These are phyloP conservation scores for Neonothopanus nambi DNA, from an alignment of 1,284 basidiomycete species.

Conservation along the genomic window DNA sequence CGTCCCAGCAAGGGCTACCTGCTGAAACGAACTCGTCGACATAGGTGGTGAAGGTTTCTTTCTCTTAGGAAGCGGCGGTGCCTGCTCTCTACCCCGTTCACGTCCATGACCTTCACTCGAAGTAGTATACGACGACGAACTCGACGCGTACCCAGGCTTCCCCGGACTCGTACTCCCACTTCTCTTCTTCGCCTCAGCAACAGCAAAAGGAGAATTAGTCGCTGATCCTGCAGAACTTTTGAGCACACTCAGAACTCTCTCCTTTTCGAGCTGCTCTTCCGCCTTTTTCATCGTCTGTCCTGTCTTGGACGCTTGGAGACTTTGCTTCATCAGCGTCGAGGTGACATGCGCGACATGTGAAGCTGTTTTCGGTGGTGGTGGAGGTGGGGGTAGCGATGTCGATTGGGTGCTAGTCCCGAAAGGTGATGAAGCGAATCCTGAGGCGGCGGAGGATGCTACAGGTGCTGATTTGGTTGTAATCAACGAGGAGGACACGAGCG, in stretches of 20 bases:
- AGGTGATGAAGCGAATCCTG: conserved; percentile 17
- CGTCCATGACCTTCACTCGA: conserved; percentile 14
- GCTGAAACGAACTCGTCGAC: conserved; percentile 45
- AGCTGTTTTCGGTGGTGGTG: conserved; percentile 30
- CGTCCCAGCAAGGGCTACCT: conserved; percentile 38
- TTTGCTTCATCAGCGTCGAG: conserved; percentile 65
- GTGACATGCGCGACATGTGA: conserved; percentile 41
- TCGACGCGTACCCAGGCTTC: conserved; percentile 15
- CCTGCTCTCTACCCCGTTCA: conserved; percentile 11
- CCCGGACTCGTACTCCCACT: conserved; percentile 32
- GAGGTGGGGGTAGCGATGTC: conserved; percentile 20
- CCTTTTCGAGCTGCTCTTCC: conserved; percentile 65
- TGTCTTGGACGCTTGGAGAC: conserved; percentile 66
- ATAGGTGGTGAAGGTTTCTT: conserved; percentile 35
- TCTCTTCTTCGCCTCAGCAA: conserved; percentile 14
- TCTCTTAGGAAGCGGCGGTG: conserved; percentile 32
- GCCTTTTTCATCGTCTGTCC: conserved; percentile 67
- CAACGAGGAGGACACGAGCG: conserved; percentile 31
- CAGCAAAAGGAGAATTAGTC: conserved; percentile 16
- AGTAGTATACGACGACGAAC: conserved; percentile 13
- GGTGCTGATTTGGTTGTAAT: conserved; percentile 18
- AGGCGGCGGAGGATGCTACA: conserved; percentile 8
- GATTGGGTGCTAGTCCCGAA: not conserved
- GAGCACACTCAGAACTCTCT: conserved; percentile 68
- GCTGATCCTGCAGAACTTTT: conserved; percentile 43